A percentile compares a stretch with the other conserved stretches of the same genome.
Conservation (phyloP, 352 stramenopile species). For the Pythium utonaiense region DNA sequence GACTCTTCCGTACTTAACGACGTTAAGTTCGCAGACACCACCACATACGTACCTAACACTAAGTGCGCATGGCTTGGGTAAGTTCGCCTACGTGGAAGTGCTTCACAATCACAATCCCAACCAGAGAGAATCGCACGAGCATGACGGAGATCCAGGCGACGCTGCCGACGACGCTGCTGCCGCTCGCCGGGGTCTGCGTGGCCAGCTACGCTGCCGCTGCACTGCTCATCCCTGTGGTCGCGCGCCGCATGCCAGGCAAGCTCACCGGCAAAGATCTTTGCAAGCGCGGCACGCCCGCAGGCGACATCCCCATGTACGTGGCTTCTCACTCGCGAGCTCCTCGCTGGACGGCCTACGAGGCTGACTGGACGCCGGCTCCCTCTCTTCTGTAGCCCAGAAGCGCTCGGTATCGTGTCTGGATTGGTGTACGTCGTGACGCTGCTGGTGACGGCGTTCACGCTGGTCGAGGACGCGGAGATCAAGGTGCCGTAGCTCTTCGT, state of each 20-base stretch:
- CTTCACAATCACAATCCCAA: not conserved
- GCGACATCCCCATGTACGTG: constrained; percentile 84
- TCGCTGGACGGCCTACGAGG: not conserved
- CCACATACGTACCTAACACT: not conserved
- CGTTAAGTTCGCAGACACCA: not conserved
- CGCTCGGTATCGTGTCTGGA: constrained; percentile 84
- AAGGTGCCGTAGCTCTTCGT: constrained; percentile 26
- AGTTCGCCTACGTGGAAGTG: constrained; percentile 24
- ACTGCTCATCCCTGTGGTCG: constrained; percentile 58
- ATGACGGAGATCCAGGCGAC: constrained; percentile 23
- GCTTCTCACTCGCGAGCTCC: not conserved
- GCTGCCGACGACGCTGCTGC: constrained; percentile 42
- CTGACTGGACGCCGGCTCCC: not conserved
- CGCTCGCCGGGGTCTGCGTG: constrained; percentile 49
- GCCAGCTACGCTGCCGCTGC: constrained; percentile 57
- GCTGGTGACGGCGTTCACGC: constrained; percentile 61
- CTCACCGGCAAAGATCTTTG: constrained; percentile 92
- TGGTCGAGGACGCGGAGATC: constrained; percentile 64
- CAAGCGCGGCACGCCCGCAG: constrained; percentile 85
- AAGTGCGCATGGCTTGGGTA: not conserved
- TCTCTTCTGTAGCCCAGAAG: constrained; percentile 63
- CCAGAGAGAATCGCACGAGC: not conserved
- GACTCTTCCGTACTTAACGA: not conserved
- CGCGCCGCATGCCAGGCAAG: constrained; percentile 67
- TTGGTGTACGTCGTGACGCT: constrained; percentile 79